Evolutionary conservation across 192 early-diverging fungal species (phyloP), one percentile per base, ranked within the genome.

Genomic region (Coemansia sp.): DNA sequence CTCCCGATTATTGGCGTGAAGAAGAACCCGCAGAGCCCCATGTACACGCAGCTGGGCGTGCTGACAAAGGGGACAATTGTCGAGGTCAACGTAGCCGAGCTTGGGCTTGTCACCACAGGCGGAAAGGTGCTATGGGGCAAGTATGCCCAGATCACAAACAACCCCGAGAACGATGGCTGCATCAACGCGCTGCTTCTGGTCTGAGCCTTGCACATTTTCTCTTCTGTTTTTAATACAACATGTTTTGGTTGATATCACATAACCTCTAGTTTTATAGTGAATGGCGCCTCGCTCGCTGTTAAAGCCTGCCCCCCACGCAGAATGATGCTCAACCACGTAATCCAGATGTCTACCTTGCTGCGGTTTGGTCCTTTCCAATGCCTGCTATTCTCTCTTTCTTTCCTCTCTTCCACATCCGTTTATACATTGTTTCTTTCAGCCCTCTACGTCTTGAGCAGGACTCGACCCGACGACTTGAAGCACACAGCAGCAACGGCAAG

Each of bases 71-170:
- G 97, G 73, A 98, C 95, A 5, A 87, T 99, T 32, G 88, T 99
- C 52, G 97, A 99, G 78, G 93, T 88, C 35, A 97, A 95, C 69
- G 93, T 98, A 3, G 90, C 88, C 52, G 97, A 97, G 80, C 85
- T 99, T 54, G 97, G 97, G 57, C 82, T 99, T 56, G 95, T 99
- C 6, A 99, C 95, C 42, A 95, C 93, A 57, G 86, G 88, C 66
- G 95, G 97, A 52, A 99, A 99, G 84, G 95, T 99, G 65, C 93
- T 99, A 9, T 99, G 97, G 97, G 95, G 97, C 64, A 95, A 92
- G 81, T 93, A 93, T 75, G 90, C 92, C 32, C 90, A 91, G 82
- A 83, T 99, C 58, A 99, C 97, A 46, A 99, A 99, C 85, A 99
- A 97, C 84, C 97, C 97, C 9, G 96, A 98, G 76, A 92, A 96